These are phyloP conservation scores for Gomphus sp. DNA, from an alignment of 1,284 basidiomycete species.

Conservation along the genomic window DNA sequence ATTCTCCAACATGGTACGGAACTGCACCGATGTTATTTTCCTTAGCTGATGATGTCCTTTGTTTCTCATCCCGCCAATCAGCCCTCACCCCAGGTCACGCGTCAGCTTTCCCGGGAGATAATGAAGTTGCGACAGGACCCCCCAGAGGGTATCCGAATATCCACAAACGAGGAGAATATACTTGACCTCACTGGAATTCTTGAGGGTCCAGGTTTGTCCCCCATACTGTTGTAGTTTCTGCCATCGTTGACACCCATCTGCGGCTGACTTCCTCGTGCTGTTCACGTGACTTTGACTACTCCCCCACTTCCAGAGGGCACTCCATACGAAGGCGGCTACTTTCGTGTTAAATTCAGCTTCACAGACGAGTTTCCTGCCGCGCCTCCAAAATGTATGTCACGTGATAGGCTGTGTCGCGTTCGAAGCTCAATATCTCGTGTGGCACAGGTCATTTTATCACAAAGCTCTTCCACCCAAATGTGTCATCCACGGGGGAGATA, in stretches of 20 bases:
- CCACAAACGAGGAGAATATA: conserved; percentile 77
- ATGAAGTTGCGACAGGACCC: conserved; percentile 69
- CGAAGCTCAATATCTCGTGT: neutral
- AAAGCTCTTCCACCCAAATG: conserved; percentile 96
- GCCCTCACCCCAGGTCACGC: conserved; percentile 33
- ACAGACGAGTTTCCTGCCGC: conserved; percentile 84
- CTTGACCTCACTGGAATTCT: conserved; percentile 75
- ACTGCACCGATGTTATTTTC: neutral
- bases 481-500: conserved; percentile 84
- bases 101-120: conserved; percentile 79
- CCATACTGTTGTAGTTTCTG: conserved; percentile 15
- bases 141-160: conserved; percentile 81
- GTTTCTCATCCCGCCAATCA: neutral
- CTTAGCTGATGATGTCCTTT: too few relatives aligned
- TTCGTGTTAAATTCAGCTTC: conserved; percentile 80
- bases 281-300: conserved; percentile 21
- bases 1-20: neutral
- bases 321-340: conserved; percentile 89
- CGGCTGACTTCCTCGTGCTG: conserved; percentile 9
- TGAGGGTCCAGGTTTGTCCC: conserved; percentile 61
- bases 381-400: conserved; percentile 79
- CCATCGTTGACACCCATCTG: conserved; percentile 4
- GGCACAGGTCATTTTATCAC: conserved; percentile 75
- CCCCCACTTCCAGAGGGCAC: conserved; percentile 55
- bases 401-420: conserved; percentile 5